Evolutionary conservation across 1,284 basidiomycete species (phyloP), one percentile per base, ranked within the genome.

Genomic region (Dichomitus squalens): DNA sequence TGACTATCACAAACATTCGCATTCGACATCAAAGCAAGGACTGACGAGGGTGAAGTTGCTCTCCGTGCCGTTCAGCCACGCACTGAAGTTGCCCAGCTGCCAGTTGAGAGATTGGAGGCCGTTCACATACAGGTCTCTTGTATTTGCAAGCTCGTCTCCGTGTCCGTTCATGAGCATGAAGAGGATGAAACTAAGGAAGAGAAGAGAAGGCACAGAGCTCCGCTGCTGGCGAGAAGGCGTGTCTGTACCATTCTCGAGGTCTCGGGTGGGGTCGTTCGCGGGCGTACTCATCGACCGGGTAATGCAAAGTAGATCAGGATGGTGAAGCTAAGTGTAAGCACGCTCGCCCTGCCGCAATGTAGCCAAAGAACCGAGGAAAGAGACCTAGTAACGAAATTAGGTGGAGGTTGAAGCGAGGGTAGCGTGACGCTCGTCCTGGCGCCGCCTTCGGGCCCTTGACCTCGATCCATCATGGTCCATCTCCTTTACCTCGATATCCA

Each of bases 101-200:
- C 82, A 75, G 38, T 78, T 78, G 51, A 91, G 69, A 7, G 76
- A 77, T 27, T 77, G 73, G 7, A 92, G 68, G n/a, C 82, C 76
- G 58, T 88, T 82, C 63, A 85, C 77, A 68, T 87, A 88, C 56
- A 85, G 83, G 61, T 80, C 82, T 56, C 84, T 76, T 12, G 82
- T 57, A 7, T 36, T 77, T 2, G 83, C 71, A 57, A 83, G 78
- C 67, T 88, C 88, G 61, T 90, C 87, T 2, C 63, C 62, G 11
- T 78, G 84, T 61, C 86, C 84, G 64, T 84, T 88, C 34, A 86
- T 88, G 69, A 92, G 81, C 79, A 92, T 80, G 72, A 88, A 91
- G 31, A 92, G 76, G 69, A 91, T 77, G 60, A 92, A 81, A 62
- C 79, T 82, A 59, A 91, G 77, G 74, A 92, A 85, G 33, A 92